phyloP scores from a whole-genome alignment of 2,329 filamentous ascomycete species.

The Ophiocordyceps unilateralis region DNA sequence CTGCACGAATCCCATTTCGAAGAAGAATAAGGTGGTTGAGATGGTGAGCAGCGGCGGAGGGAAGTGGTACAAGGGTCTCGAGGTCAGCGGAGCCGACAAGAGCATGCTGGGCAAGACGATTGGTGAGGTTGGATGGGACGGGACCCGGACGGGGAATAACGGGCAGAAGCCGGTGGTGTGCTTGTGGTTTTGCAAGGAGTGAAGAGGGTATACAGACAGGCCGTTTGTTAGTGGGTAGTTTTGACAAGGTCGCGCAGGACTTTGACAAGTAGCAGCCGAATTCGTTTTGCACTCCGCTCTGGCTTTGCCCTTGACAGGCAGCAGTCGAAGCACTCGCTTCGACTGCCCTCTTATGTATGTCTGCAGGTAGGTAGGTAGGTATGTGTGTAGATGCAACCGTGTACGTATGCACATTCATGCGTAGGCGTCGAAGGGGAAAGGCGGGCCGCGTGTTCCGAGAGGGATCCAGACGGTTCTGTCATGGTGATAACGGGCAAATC shows the following conservation, averaged over 20 bases:
- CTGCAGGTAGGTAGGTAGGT: too few relatives aligned
- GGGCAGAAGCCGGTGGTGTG: slow-evolving; percentile 39
- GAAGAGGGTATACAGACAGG: too few relatives aligned
- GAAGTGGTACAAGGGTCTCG: slow-evolving; percentile 39
- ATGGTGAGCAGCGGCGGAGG: slow-evolving; percentile 36
- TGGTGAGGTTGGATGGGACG: slow-evolving; percentile 41
- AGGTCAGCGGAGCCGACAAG: slow-evolving; percentile 30
- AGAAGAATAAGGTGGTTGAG: slow-evolving; percentile 41
- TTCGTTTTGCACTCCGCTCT: too few relatives aligned
- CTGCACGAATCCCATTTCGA: slow-evolving; percentile 28
- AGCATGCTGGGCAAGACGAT: slow-evolving; percentile 31
- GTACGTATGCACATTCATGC: too few relatives aligned
- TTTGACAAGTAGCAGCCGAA: too few relatives aligned
- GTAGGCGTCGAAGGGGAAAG: not conserved
- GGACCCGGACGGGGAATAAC: slow-evolving; percentile 25
- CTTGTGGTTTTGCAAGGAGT: slow-evolving; percentile 40
- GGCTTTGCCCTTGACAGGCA: too few relatives aligned
- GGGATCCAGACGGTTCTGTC: not conserved
- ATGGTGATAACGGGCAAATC: too few relatives aligned
- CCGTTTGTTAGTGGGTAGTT: too few relatives aligned
- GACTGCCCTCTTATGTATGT: too few relatives aligned
- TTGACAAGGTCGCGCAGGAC: too few relatives aligned
- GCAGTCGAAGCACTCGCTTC: too few relatives aligned
- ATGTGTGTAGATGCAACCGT: too few relatives aligned
- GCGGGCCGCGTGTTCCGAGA: not conserved